Evolutionary conservation across 1,284 basidiomycete species (phyloP).

Genomic region (Stygiomarasmius scandens): DNA sequence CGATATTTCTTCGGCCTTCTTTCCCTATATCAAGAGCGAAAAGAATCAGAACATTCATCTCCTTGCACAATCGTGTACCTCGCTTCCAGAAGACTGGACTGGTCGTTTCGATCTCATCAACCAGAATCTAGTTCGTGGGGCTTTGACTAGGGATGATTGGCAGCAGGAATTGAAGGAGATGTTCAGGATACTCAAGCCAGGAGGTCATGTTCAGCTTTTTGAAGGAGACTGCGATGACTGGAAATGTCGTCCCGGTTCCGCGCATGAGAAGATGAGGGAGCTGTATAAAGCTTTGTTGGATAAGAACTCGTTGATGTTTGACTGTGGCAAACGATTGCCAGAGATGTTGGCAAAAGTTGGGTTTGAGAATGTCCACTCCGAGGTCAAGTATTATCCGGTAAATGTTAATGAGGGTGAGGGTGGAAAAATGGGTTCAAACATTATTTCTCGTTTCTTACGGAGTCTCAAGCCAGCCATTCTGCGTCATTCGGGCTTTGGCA

Average conservation of each 20-base stretch:
- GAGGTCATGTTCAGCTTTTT: not conserved
- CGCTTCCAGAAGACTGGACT: not conserved
- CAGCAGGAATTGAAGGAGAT: slow-evolving; percentile 18
- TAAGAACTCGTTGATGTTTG: not conserved
- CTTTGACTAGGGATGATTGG: slow-evolving; percentile 22
- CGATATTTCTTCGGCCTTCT: slow-evolving; percentile 1
- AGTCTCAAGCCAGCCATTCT: not conserved
- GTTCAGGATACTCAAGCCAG: slow-evolving; percentile 23
- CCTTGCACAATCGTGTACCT: not conserved
- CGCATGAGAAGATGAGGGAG: not conserved
- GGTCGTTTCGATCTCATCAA: slow-evolving; percentile 9
- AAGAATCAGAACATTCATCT: not conserved
- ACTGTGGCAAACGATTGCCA: not conserved
- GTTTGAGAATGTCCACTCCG: not conserved
- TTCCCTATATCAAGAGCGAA: not conserved
- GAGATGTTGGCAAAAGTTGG: not conserved
- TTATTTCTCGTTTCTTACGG: not conserved
- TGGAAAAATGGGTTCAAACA: not conserved
- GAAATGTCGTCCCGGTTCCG: not conserved
- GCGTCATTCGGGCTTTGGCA: not conserved
- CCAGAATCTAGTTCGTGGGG: slow-evolving; percentile 23
- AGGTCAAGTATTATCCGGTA: not conserved
- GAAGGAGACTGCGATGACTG: not conserved
- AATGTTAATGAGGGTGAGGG: not conserved
- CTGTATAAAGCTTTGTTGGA: not conserved